phyloP scores from a whole-genome alignment of 805 yeast genomes.

The Myxozyma melibiosi region DNA sequence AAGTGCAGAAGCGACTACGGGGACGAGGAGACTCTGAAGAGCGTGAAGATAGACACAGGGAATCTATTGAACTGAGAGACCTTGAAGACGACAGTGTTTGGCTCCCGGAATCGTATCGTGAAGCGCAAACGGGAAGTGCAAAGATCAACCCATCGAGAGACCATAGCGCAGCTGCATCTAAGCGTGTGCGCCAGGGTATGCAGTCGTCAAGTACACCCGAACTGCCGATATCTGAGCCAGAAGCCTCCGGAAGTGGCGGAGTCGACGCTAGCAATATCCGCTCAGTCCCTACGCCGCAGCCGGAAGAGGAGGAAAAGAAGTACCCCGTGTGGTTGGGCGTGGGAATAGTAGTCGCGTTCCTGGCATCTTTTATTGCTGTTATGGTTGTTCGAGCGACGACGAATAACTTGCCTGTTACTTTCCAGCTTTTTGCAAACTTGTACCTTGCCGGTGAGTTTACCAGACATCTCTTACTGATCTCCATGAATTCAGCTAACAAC shows the following conservation, averaged over 20 bases:
- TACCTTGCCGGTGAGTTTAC: conserved; percentile 22
- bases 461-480: neutral
- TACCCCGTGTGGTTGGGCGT: conserved; percentile 24
- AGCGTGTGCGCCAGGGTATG: neutral
- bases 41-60: neutral
- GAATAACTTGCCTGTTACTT: conserved; percentile 19
- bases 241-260: conserved; percentile 2
- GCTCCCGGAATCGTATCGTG: conserved; percentile 24
- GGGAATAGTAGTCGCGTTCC: conserved; percentile 13
- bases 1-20: neutral
- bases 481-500: neutral
- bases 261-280: conserved; percentile 23
- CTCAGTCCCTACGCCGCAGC: conserved; percentile 5
- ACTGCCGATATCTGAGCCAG: neutral
- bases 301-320: conserved; percentile 5
- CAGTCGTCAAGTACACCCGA: neutral
- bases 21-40: neutral
- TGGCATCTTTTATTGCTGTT: conserved; percentile 20
- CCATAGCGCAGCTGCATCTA: neutral
- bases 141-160: conserved; percentile 1
- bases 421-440: conserved; percentile 20
- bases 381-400: conserved; percentile 22
- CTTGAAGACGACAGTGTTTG: conserved; percentile 19
- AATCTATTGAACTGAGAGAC: neutral
- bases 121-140: conserved; percentile 9